Evolutionary conservation across 331 rosid species (phyloP).

Genomic region (Quercus lobata): DNA sequence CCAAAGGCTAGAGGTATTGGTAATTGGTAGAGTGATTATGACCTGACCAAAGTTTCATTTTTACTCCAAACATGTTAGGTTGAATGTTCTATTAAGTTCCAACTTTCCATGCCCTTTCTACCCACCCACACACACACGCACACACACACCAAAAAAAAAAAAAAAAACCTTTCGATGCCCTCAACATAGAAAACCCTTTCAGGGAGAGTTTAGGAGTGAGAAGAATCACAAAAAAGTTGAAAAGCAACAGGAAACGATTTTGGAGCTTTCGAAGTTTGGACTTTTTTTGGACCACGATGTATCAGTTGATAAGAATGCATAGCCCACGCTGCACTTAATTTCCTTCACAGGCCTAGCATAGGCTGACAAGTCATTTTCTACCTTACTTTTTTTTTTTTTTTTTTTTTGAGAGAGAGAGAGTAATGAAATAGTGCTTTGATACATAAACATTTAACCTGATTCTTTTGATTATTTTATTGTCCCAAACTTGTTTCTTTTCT

Average conservation of each 20-base stretch:
- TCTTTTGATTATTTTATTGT: no score
- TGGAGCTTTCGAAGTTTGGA: neutral
- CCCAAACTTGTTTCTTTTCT: no score
- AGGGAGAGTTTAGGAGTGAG: neutral
- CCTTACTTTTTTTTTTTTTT: slow-evolving; percentile 5
- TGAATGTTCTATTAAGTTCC: neutral
- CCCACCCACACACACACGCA: no score
- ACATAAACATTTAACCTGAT: no score
- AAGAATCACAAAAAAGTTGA: neutral
- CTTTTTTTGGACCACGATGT: slow-evolving; percentile 18
- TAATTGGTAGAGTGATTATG: neutral
- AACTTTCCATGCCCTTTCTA: neutral
- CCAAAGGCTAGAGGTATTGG: neutral
- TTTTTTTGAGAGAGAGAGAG: neutral
- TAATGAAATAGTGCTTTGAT: no score
- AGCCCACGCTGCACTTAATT: neutral
- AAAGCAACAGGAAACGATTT: neutral
- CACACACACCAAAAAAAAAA: no score
- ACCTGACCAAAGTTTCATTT: neutral
- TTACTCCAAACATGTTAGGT: neutral
- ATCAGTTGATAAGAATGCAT: neutral
- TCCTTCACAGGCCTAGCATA: slow-evolving; percentile 7
- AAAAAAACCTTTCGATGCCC: no score
- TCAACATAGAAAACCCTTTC: no score
- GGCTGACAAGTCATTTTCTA: slow-evolving; percentile 31